These are phyloP conservation scores for Diplodia sapinea DNA, from an alignment of 2,329 filamentous ascomycete species.

Conservation along the genomic window DNA sequence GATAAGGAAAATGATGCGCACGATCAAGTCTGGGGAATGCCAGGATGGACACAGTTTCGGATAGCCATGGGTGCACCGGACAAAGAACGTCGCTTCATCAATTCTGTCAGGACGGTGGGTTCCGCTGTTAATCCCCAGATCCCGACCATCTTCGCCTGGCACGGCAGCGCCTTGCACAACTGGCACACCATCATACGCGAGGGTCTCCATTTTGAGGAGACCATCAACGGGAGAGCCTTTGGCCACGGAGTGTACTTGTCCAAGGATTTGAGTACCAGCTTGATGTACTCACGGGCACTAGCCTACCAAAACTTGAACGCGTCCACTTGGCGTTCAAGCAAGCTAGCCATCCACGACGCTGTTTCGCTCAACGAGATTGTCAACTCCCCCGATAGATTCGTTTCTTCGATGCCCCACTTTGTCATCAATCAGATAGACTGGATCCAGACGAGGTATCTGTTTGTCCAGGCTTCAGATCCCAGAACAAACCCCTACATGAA, in stretches of 20 bases:
- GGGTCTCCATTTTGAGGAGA: slow-evolving; percentile 74
- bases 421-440: slow-evolving; percentile 80
- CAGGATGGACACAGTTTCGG: slow-evolving; percentile 77
- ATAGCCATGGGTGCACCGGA: slow-evolving; percentile 91
- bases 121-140: slow-evolving; percentile 51
- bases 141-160: slow-evolving; percentile 84
- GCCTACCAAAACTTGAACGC: too few relatives aligned
- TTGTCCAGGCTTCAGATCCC: slow-evolving; percentile 55
- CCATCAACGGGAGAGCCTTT: slow-evolving; percentile 69
- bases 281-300: slow-evolving; percentile 52
- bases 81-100: slow-evolving; percentile 77
- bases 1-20: slow-evolving; percentile 32
- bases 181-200: slow-evolving; percentile 91
- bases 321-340: slow-evolving; percentile 68
- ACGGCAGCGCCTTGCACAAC: slow-evolving; percentile 76
- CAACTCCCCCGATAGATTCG: slow-evolving; percentile 71
- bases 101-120: slow-evolving; percentile 61
- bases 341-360: slow-evolving; percentile 63
- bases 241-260: slow-evolving; percentile 87
- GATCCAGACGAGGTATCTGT: slow-evolving; percentile 88
- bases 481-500: not conserved
- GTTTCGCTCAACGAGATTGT: slow-evolving; percentile 86
- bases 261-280: slow-evolving; percentile 61
- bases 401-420: slow-evolving; percentile 62
- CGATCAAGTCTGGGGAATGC: slow-evolving; percentile 67